Percentiles rank a stretch among this genome's conserved stretches.
These are phyloP conservation scores for Monilinia fructicola DNA, from an alignment of 2,329 filamentous ascomycete genomes.

Conservation along the genomic window DNA sequence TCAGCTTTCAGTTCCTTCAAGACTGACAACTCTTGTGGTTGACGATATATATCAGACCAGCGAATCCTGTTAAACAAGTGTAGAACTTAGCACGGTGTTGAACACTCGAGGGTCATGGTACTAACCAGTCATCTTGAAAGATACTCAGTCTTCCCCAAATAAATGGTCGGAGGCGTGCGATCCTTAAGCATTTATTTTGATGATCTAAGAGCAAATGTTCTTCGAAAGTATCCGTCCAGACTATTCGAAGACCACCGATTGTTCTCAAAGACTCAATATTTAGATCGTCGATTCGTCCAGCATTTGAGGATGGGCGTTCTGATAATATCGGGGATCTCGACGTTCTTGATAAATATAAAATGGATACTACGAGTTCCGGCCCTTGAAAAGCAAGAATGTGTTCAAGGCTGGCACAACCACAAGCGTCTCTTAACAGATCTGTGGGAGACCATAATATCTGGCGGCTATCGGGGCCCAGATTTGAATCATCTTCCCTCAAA, in stretches of 20 bases:
- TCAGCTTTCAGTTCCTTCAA: slow-evolving; percentile 4
- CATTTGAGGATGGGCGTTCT: background rate
- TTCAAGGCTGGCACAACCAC: background rate
- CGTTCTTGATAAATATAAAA: background rate
- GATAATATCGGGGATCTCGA: background rate
- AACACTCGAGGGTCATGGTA: background rate
- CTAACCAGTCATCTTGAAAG: background rate
- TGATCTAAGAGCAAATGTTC: slow-evolving; percentile 3
- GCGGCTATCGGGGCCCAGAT: background rate
- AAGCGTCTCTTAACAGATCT: slow-evolving; percentile 1
- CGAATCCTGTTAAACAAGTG: background rate
- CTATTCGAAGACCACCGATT: background rate
- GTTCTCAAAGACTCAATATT: background rate
- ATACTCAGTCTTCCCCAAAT: background rate
- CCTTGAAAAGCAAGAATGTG: slow-evolving; percentile 11
- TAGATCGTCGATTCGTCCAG: slow-evolving; percentile 10
- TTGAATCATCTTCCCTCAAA: background rate
- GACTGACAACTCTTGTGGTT: background rate
- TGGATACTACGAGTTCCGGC: background rate
- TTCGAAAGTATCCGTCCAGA: slow-evolving; percentile 7
- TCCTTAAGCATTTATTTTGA: background rate
- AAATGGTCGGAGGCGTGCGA: slow-evolving; percentile 5
- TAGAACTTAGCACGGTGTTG: background rate
- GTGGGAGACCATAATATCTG: too few relatives aligned
- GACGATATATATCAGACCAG: slow-evolving; percentile 3